Base-by-base conservation (phyloP, 129 eudicot species). In the Ambrosia artemisiifolia region DNA sequence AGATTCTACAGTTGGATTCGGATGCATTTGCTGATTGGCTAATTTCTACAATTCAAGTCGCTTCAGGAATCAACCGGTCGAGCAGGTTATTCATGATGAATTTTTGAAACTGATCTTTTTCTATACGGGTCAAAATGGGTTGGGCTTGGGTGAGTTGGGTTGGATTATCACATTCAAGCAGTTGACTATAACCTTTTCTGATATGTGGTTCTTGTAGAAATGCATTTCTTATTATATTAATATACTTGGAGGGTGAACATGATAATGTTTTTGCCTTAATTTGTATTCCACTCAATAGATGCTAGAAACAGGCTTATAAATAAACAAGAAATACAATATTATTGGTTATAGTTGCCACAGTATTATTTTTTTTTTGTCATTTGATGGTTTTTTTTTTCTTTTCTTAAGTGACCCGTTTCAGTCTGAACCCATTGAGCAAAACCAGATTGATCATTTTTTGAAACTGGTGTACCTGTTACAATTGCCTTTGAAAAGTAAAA, bases 1-100 rank as follows among this genome's bases (percentile, higher is more conserved):
- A 24, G 28, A 24, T 24, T 24, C 28, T 90, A 70, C 97, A 94
- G 48, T 75, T 90, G 67, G 97, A 97, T 96, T 93, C 97, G 6
- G 97, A 90, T 74, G 96, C 97, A 19, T 87, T 94, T 76, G 97
- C 90, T 86, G 98, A 94, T 81, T 88, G 98, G 98, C 66, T 94
- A 76, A 85, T 94, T 79, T 91, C 85, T 76, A 90, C 88, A 88
- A 83, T 88, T 48, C 96, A 86, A 85, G 96, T 93, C 83, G 96
- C 96, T 74, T 78, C 96, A 70, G 98, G 89, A 60, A 85, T 93
- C 70, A 79, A 68, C 69, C 85, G 85, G 63, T 87, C 76, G 98
- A 93, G 81, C 92, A 89, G 95, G 98, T 82, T 63, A 69, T 14
- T 17, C 55, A 14, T n/a, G 55, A 49, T 55, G 35, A 20, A 55